phyloP scores from a whole-genome alignment of 176 grass and related monocot genomes.

The Thinopyrum elongatum region DNA sequence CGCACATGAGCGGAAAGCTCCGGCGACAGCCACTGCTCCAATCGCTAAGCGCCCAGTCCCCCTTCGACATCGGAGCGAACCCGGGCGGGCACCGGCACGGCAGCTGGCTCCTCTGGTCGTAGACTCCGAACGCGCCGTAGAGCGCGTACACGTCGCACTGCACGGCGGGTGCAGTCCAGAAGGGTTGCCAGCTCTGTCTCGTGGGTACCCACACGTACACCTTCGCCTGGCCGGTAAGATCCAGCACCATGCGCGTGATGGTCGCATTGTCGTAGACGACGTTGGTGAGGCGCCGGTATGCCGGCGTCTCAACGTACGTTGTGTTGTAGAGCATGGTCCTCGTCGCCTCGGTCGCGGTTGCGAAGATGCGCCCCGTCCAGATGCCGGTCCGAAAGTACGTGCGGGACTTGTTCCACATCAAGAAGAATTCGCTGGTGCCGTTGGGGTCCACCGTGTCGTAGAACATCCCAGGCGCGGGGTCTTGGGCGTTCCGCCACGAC shows the following conservation, averaged over 20 bases:
- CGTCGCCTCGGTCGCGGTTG: conserved; percentile 2
- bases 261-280: conserved; percentile 30
- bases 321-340: conserved; percentile 31
- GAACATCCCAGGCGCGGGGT: conserved; percentile 41
- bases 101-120: conserved; percentile 9
- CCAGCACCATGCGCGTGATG: conserved; percentile 36
- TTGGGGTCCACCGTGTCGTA: conserved; percentile 1
- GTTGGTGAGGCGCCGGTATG: conserved; percentile 18
- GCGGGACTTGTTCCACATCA: conserved; percentile 20
- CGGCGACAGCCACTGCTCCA: conserved; percentile 15
- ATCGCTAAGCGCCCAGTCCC: conserved; percentile 24
- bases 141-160: conserved; percentile 30
- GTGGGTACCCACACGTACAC: conserved; percentile 12
- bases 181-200: conserved; percentile 4
- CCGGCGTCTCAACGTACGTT: conserved; percentile 24
- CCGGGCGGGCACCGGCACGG: conserved; percentile 30
- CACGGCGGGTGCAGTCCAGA: conserved; percentile 20
- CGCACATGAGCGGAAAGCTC: not conserved
- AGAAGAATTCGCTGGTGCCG: conserved; percentile 30
- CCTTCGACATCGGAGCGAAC: not conserved
- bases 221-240: conserved; percentile 37
- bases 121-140: conserved; percentile 17
- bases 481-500: conserved; percentile 39
- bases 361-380: conserved; percentile 31
- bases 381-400: conserved; percentile 34